Conservation (phyloP, 495 filamentous ascomycete species). For the Saxophila tyrrhenica region DNA sequence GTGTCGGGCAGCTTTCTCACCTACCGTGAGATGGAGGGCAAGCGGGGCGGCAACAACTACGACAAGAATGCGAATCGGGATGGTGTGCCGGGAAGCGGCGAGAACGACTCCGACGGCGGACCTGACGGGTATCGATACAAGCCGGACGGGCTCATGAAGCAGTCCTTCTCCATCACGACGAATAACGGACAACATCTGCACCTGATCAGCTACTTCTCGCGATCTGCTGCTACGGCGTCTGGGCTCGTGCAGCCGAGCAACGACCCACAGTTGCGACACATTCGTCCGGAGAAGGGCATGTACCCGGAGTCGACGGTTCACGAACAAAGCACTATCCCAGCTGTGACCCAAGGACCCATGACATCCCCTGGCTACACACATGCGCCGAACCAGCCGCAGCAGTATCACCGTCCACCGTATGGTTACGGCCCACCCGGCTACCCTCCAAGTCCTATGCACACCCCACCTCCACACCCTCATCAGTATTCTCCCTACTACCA, state of each 20-base stretch:
- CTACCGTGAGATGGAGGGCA: conserved; percentile 98
- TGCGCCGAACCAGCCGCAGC: conserved; percentile 38
- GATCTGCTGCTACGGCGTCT: conserved; percentile 53
- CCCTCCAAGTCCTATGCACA: conserved; percentile 23
- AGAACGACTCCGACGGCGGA: conserved; percentile 71
- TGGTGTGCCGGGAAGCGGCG: conserved; percentile 52
- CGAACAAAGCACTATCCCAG: conserved; percentile 59
- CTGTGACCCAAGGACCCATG: conserved; percentile 55
- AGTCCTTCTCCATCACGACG: conserved; percentile 98
- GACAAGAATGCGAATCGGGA: conserved; percentile 63
- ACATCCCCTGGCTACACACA: conserved; percentile 42
- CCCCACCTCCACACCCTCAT: conserved; percentile 23
- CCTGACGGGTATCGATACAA: conserved; percentile 97
- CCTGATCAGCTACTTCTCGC: conserved; percentile 91
- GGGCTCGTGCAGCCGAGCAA: conserved; percentile 66
- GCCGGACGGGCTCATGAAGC: conserved; percentile 94
- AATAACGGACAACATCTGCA: conserved; percentile 82
- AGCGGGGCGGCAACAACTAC: conserved; percentile 48
- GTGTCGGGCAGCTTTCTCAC: conserved; percentile 97
- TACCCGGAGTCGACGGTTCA: conserved; percentile 96
- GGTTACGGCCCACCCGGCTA: conserved; percentile 29
- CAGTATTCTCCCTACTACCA: conserved; percentile 20
- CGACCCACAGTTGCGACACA: conserved; percentile 70
- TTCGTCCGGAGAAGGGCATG: conserved; percentile 78
- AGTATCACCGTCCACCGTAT: conserved; percentile 29